Evolutionary conservation across 1,139 yeast species (phyloP), one percentile per base, ranked within the genome.

Genomic region (Nakaseomyces delphensis): DNA sequence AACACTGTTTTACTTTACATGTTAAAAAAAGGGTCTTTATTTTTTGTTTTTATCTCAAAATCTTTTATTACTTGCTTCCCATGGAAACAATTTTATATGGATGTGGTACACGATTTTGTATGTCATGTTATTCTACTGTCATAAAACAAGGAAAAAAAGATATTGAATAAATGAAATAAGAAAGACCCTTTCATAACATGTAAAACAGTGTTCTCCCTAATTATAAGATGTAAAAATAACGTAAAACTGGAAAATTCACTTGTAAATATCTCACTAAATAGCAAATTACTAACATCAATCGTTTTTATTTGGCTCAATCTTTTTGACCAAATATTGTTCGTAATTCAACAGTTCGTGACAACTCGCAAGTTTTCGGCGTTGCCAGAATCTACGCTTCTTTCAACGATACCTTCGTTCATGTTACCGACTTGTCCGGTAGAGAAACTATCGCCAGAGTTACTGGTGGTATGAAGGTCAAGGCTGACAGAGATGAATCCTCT

Each of bases 391-490:
- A 75, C 68, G 99, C 99, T 68, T 91, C 98, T 58, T 87, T 89
- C 83, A 93, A 93, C 84, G 99, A 93, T 79, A 93, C 99, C 60
- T 93, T 93, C 77, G 98, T 93, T 65, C 99, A 93, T 75, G 94
- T 93, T 65, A 93, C 99, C 67, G 99, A 93, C 81, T 78, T 89
- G 65, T 85, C 98, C 65, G 99, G 99, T 74, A 93, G 89, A 76
- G 99, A 93, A 79, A 93, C 99, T 77, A 91, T 93, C 70, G 83
- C 96, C 78, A 87, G 98, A 79, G 96, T 93, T 63, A 93, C 99
- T 70, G 98, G 99, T 81, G 99, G 99, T 80, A 93, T 93, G 98
- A 93, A 93, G 82, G 99, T 93, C 72, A 93, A 93, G 83, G 98
- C 98, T 67, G 99, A 93, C 77, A 87, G 96, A 81, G 99, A 93